phyloP scores from a whole-genome alignment of 2,329 filamentous ascomycete species.

The Colletotrichum plurivorum region DNA sequence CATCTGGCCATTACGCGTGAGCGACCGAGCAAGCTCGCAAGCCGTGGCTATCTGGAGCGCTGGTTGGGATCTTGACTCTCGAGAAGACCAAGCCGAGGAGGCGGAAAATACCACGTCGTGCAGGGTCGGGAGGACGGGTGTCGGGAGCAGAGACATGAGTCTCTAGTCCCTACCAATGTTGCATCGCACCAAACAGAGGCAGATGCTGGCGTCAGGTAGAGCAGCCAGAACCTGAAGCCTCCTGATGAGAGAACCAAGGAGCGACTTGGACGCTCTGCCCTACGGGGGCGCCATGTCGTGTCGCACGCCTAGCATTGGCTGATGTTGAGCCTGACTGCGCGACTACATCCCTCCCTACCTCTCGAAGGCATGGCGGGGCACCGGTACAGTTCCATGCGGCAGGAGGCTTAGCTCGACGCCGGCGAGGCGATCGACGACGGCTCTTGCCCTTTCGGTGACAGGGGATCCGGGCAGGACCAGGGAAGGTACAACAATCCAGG shows the following conservation, averaged over 20 bases:
- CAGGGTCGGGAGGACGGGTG: slow-evolving; percentile 8
- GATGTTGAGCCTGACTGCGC: neutral
- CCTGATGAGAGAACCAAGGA: neutral
- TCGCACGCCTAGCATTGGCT: neutral
- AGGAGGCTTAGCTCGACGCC: slow-evolving; percentile 29
- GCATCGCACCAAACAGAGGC: slow-evolving; percentile 10
- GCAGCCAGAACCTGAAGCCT: neutral
- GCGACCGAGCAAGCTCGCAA: slow-evolving; percentile 6
- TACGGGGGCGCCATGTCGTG: slow-evolving; percentile 2
- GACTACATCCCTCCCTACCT: neutral
- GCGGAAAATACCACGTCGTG: slow-evolving; percentile 14
- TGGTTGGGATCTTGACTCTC: neutral
- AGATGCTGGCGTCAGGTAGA: slow-evolving; percentile 16
- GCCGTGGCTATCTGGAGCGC: neutral
- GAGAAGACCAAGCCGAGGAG: neutral
- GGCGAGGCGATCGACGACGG: slow-evolving; percentile 34
- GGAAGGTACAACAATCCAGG: slow-evolving; percentile 6
- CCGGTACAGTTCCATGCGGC: slow-evolving; percentile 29
- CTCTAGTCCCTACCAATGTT: neutral
- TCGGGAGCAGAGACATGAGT: slow-evolving; percentile 1
- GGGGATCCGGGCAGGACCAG: slow-evolving; percentile 22
- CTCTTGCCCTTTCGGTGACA: slow-evolving; percentile 31
- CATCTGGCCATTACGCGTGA: slow-evolving; percentile 13
- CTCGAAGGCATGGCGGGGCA: slow-evolving; percentile 5
- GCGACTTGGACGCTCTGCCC: slow-evolving; percentile 6